Evolutionary conservation across 2,329 filamentous ascomycete species (phyloP), one percentile per base, ranked within the genome.

Genomic region (Phialophora chinensis): DNA sequence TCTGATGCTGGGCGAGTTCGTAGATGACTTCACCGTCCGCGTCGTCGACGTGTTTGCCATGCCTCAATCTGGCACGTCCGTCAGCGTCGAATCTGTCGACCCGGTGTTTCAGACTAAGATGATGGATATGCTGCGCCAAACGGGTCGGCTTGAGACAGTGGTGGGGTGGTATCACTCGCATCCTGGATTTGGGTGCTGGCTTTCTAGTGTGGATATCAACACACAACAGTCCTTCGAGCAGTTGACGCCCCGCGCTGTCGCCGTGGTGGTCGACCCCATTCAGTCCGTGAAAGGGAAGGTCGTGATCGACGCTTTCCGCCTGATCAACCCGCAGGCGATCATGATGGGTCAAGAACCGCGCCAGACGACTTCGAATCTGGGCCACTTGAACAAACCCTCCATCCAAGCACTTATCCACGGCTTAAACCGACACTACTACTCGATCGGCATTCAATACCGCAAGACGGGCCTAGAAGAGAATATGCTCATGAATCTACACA

Each of bases 221-320:
- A 99, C 95, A 33, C 95, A 99, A 78, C 95, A 99, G 81, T 97
- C 93, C n/a, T 99, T 99, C 80, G 95, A 99, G 83, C 95, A 98
- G 82, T 88, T 99, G 66, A 99, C 93, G 7, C 93, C 95, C 42
- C 92, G 95, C 77, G 94, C 95, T 72, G 95, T 99, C 71, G 95
- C 95, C 73, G 95, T 99, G 59, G 95, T 99, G 74, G 93, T 99
- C 75, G 95, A 99, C 76, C 95, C 95, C 50, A 98, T 99, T 75
- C 95, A 99, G 81, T 98, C 95, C 68, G 95, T 99, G 77, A 99
- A 99, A 84, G 95, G 95, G 81, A 99, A 99, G 81, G 95, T 99
- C 74, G 95, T 99, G 74, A 99, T 99, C 73, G 95, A 99, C 78
- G 95, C 95, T 63, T 99, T 99, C 88, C 92, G 95, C 72, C 88